These are phyloP conservation scores for Typha latifolia DNA, from an alignment of 176 grass and related monocot genomes.

Conservation along the genomic window DNA sequence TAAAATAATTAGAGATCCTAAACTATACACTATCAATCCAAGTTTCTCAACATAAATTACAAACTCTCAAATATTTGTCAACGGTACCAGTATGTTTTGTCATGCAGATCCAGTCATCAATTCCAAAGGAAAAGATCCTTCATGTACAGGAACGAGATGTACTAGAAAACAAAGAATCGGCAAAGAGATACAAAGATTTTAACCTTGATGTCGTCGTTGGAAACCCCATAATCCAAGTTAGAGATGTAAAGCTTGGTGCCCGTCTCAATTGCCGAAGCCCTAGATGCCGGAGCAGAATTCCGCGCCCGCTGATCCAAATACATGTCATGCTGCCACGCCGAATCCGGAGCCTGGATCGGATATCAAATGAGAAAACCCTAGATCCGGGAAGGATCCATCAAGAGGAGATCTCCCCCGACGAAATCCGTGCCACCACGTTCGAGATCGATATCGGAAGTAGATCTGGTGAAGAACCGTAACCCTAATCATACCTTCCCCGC, in stretches of 20 bases:
- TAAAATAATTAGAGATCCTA: too few relatives aligned
- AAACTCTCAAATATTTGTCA: too few relatives aligned
- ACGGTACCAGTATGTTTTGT: too few relatives aligned
- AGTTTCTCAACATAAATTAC: too few relatives aligned
- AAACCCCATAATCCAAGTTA: constrained; percentile 88
- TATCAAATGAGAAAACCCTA: constrained; percentile 78
- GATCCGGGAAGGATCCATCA: constrained; percentile 7
- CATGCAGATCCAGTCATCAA: too few relatives aligned
- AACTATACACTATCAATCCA: too few relatives aligned
- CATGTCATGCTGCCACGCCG: constrained; percentile 92
- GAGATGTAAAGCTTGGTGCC: constrained; percentile 90
- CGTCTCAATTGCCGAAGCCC: constrained; percentile 75
- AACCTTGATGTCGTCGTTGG: constrained; percentile 91
- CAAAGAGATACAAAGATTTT: not conserved
- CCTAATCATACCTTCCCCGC: constrained; percentile 53
- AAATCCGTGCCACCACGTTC: not conserved
- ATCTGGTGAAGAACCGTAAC: constrained; percentile 10
- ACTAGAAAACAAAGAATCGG: not conserved
- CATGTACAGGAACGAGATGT: not conserved
- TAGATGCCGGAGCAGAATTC: constrained; percentile 22
- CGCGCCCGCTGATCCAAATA: constrained; percentile 16
- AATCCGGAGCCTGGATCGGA: constrained; percentile 82
- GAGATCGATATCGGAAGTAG: not conserved
- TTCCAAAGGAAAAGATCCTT: too few relatives aligned
- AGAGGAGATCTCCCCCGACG: constrained; percentile 13